Evolutionary conservation across 2,329 filamentous ascomycete species (phyloP).

Genomic region (Torrubiella hemipterigena): DNA sequence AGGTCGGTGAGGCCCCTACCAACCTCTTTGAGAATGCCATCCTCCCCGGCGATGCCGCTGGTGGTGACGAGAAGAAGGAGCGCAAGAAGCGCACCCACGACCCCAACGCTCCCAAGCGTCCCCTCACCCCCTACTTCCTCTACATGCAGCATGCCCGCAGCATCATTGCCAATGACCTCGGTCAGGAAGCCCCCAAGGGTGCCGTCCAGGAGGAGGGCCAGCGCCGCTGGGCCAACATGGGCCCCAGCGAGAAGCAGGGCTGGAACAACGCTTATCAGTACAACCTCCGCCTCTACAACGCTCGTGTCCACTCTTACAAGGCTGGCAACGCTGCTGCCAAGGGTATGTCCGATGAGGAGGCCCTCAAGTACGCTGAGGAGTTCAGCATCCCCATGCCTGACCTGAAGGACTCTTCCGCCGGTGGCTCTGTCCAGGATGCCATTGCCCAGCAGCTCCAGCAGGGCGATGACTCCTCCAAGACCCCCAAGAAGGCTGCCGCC

Average conservation of each 20-base stretch:
- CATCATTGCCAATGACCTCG: slow-evolving; percentile 70
- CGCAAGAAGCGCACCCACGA: slow-evolving; percentile 80
- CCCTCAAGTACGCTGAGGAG: slow-evolving; percentile 47
- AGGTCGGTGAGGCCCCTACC: slow-evolving; percentile 34
- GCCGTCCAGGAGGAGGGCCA: slow-evolving; percentile 83
- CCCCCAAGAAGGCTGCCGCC: slow-evolving; percentile 41
- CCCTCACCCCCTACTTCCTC: slow-evolving; percentile 87
- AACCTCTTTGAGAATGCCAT: slow-evolving; percentile 35
- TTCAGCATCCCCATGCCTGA: slow-evolving; percentile 41
- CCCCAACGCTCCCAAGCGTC: slow-evolving; percentile 89
- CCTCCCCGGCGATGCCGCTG: slow-evolving; percentile 34
- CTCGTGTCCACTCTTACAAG: slow-evolving; percentile 54
- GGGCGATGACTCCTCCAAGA: slow-evolving; percentile 31
- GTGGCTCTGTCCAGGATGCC: slow-evolving; percentile 35
- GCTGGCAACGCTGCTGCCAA: slow-evolving; percentile 44
- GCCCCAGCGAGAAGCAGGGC: slow-evolving; percentile 56
- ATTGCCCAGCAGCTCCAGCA: slow-evolving; percentile 48
- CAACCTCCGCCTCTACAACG: slow-evolving; percentile 54
- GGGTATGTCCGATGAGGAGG: slow-evolving; percentile 49
- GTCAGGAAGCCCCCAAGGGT: slow-evolving; percentile 64
- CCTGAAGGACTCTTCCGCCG: slow-evolving; percentile 27
- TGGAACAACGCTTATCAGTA: slow-evolving; percentile 59
- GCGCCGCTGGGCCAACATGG: slow-evolving; percentile 73
- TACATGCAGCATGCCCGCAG: slow-evolving; percentile 83
- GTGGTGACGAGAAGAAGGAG: slow-evolving; percentile 66